Conservation (phyloP, 106 monocot species). For the Platanthera zijinensis region DNA sequence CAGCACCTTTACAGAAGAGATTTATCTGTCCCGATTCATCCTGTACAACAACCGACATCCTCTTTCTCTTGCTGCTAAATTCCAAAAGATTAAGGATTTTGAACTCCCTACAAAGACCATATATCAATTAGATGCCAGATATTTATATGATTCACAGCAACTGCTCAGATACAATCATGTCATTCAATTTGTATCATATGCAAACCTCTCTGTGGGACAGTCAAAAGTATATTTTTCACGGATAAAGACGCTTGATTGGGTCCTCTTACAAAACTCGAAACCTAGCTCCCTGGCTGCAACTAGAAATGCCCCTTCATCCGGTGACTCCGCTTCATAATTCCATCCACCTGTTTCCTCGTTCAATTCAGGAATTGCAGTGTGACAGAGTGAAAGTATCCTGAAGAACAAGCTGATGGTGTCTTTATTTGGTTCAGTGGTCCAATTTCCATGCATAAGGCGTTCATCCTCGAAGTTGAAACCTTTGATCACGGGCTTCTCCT, state of each 20-base stretch:
- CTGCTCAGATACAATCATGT: background rate
- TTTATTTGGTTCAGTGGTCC: slow-evolving; percentile 41
- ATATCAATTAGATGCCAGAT: background rate
- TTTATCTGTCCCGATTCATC: slow-evolving; percentile 6
- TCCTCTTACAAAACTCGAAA: slow-evolving; percentile 70
- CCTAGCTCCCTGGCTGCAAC: slow-evolving; percentile 82
- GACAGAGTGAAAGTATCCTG: slow-evolving; percentile 62
- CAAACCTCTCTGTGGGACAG: slow-evolving; percentile 45
- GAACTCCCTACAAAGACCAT: slow-evolving; percentile 11
- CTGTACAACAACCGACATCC: slow-evolving; percentile 11
- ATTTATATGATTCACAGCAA: background rate
- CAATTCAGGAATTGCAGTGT: slow-evolving; percentile 69
- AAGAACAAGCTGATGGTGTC: slow-evolving; percentile 47
- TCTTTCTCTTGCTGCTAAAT: slow-evolving; percentile 13
- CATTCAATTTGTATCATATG: background rate
- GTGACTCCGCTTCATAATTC: slow-evolving; percentile 80
- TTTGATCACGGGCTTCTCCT: slow-evolving; percentile 29
- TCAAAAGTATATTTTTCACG: slow-evolving; percentile 38
- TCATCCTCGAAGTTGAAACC: slow-evolving; percentile 73
- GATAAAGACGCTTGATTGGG: slow-evolving; percentile 60
- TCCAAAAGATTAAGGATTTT: slow-evolving; percentile 13
- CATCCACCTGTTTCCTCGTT: slow-evolving; percentile 48
- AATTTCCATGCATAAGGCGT: slow-evolving; percentile 71
- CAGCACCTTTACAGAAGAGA: slow-evolving; percentile 12
- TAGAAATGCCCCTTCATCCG: slow-evolving; percentile 76